Evolutionary conservation across 352 stramenopile species (phyloP).

Genomic region (Phytophthora agathidicida): DNA sequence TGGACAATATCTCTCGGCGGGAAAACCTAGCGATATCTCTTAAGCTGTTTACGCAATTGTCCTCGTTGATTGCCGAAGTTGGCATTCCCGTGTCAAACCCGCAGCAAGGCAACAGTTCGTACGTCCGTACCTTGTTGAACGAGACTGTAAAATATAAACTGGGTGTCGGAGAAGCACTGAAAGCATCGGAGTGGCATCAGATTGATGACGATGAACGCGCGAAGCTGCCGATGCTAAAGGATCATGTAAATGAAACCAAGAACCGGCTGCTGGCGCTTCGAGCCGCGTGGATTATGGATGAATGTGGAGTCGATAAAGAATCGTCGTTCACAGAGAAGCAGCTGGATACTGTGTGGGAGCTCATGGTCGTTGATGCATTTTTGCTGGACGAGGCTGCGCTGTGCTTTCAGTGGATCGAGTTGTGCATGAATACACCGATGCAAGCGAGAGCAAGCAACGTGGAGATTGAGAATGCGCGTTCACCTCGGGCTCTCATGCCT

Average conservation of each 20-base stretch:
- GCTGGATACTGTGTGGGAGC: conserved; percentile 50
- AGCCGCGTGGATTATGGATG: conserved; percentile 56
- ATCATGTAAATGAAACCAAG: conserved; percentile 44
- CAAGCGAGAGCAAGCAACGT: background rate
- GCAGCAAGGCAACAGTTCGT: background rate
- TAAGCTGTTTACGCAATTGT: conserved; percentile 46
- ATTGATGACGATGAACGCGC: conserved; percentile 15
- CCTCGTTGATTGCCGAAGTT: conserved; percentile 30
- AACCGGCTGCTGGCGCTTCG: conserved; percentile 64
- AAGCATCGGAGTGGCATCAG: conserved; percentile 2
- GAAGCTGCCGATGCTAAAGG: conserved; percentile 18
- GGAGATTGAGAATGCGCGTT: background rate
- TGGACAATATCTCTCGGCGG: conserved; percentile 32
- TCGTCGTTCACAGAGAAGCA: conserved; percentile 19
- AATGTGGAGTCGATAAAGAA: background rate
- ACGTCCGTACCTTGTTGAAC: conserved; percentile 27
- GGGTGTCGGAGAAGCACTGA: conserved; percentile 2
- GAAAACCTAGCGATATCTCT: conserved; percentile 29
- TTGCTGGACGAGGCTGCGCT: conserved; percentile 57
- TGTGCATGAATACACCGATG: conserved; percentile 54
- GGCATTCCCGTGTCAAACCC: background rate
- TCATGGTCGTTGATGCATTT: conserved; percentile 42
- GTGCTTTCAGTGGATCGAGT: conserved; percentile 80
- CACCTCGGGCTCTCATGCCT: conserved; percentile 25
- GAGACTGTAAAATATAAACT: conserved; percentile 38